A percentile compares a stretch with the other conserved stretches of the same genome.
Evolutionary conservation across 345 rosid genomes (phyloP).

Genomic region (Bretschneidera sinensis): DNA sequence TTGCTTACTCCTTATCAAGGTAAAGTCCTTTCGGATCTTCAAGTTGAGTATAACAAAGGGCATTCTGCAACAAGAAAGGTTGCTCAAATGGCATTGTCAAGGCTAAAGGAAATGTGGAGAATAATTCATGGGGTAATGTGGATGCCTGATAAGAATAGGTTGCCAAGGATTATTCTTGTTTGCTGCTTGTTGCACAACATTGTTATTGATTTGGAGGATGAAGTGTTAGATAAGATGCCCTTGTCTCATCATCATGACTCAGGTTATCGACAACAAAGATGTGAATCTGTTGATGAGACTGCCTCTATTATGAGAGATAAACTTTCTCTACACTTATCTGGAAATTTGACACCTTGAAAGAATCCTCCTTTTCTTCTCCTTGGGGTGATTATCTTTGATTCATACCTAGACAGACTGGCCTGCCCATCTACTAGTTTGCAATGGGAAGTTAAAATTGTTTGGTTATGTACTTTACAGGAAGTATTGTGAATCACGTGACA

Average conservation of each 20-base stretch:
- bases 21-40: conserved; percentile 34
- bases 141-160: conserved; percentile 62
- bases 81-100: conserved; percentile 51
- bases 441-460: not conserved
- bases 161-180: conserved; percentile 60
- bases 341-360: conserved; percentile 33
- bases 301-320: conserved; percentile 41
- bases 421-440: not conserved
- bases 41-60: conserved; percentile 50
- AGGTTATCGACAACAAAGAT: conserved; percentile 42
- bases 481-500: too few species aligned
- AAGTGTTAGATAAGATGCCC: conserved; percentile 34
- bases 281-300: conserved; percentile 37
- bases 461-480: not conserved
- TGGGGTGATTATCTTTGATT: not conserved
- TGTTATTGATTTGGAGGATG: conserved; percentile 53
- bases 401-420: not conserved
- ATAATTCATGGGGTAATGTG: conserved; percentile 71
- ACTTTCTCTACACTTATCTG: conserved; percentile 38
- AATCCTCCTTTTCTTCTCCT: not conserved
- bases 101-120: conserved; percentile 78
- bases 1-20: conserved; percentile 63
- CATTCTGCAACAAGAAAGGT: conserved; percentile 44
- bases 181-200: conserved; percentile 80
- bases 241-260: conserved; percentile 48